A percentile compares a stretch with the other conserved stretches of the same genome.
phyloP scores from a whole-genome alignment of 805 yeast genomes.

The Metschnikowia gelsemii region DNA sequence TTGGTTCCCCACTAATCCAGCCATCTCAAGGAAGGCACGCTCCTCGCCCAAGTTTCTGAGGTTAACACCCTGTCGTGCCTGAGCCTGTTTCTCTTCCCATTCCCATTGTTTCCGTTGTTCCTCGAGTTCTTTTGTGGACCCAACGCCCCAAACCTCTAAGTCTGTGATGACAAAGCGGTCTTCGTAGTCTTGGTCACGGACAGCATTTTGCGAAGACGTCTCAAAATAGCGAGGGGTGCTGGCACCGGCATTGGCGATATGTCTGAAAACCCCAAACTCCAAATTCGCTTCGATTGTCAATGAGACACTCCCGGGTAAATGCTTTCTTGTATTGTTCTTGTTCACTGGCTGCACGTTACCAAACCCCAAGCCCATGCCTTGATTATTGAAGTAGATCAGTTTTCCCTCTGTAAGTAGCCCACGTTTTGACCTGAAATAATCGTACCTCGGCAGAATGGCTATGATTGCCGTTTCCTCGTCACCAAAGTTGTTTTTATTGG shows the following conservation, averaged over 20 bases:
- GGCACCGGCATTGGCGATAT: constrained; percentile 44
- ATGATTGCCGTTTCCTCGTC: constrained; percentile 55
- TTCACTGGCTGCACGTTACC: constrained; percentile 67
- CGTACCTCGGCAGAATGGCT: constrained; percentile 66
- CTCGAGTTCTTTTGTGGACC: constrained; percentile 70
- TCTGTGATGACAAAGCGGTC: constrained; percentile 69
- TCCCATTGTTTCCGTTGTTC: constrained; percentile 80
- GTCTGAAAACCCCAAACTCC: constrained; percentile 80
- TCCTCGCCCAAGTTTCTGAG: constrained; percentile 71
- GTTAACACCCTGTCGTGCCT: constrained; percentile 71
- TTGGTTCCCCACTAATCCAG: constrained; percentile 53
- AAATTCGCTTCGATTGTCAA: constrained; percentile 73
- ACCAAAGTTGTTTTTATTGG: constrained; percentile 75
- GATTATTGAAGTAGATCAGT: constrained; percentile 63
- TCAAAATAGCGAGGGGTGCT: constrained; percentile 27
- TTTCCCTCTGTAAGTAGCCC: constrained; percentile 34
- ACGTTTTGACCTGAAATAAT: constrained; percentile 38
- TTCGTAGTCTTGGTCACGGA: constrained; percentile 47
- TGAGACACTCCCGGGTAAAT: constrained; percentile 73
- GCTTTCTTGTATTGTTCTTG: constrained; percentile 46
- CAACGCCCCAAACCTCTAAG: constrained; percentile 91
- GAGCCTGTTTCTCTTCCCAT: constrained; percentile 89
- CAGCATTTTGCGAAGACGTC: constrained; percentile 22
- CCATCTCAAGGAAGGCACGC: constrained; percentile 83
- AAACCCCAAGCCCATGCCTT: constrained; percentile 81